Conservation (phyloP, 2,329 filamentous ascomycete species). For the Neofusicoccum sp. region DNA sequence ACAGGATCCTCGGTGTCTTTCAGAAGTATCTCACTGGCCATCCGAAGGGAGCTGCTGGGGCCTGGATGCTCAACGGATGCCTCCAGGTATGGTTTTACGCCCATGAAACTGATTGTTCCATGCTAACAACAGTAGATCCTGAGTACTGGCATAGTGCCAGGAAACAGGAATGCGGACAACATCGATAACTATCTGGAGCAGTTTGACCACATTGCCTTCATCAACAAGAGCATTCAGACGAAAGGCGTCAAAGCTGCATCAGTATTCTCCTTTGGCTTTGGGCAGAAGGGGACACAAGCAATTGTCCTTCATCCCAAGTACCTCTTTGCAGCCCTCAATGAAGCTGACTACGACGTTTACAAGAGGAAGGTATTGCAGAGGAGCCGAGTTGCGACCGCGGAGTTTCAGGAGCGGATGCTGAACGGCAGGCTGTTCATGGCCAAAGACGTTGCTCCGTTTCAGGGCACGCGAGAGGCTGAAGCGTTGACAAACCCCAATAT, state of each 20-base stretch:
- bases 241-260: conserved; percentile 39
- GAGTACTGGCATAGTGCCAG: conserved; percentile 36
- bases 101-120: not conserved
- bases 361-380: not conserved
- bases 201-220: conserved; percentile 39
- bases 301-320: conserved; percentile 42
- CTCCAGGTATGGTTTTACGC: conserved; percentile 21
- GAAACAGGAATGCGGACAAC: conserved; percentile 44
- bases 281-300: conserved; percentile 47
- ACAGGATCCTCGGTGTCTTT: conserved; percentile 35
- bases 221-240: conserved; percentile 29
- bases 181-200: conserved; percentile 30
- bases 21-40: conserved; percentile 46
- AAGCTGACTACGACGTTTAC: conserved; percentile 1
- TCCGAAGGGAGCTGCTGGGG: conserved; percentile 41
- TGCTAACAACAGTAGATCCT: conserved; percentile 34
- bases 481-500: not conserved
- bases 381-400: not conserved
- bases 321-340: conserved; percentile 22
- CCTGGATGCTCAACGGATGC: conserved; percentile 44
- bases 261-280: conserved; percentile 50
- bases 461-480: not conserved
- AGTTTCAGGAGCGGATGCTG: conserved; percentile 4
- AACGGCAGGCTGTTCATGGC: not conserved
- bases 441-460: conserved; percentile 6